A percentile compares a stretch with the other conserved stretches of the same genome.
Conservation (phyloP, 495 filamentous ascomycete species). For the Margaritispora aquatica region DNA sequence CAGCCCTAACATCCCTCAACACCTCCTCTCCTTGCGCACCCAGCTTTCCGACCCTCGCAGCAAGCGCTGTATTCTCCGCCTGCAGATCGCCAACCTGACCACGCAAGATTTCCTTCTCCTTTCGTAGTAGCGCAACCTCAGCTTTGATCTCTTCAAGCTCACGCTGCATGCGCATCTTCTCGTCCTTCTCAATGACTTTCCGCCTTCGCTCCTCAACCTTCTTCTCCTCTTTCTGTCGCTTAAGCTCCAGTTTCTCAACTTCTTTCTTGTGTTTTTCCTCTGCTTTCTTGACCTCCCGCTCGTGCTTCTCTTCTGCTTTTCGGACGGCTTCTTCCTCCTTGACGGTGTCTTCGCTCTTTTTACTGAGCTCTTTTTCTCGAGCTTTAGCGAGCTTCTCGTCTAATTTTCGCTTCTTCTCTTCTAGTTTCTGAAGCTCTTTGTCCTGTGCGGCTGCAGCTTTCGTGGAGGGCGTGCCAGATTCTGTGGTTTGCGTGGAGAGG, state of each 20-base stretch:
- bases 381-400: conserved; percentile 59
- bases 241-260: conserved; percentile 55
- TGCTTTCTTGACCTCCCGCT: conserved; percentile 51
- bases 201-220: conserved; percentile 52
- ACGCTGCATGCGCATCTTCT: conserved; percentile 36
- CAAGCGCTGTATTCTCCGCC: conserved; percentile 55
- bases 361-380: conserved; percentile 37
- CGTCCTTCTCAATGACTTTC: conserved; percentile 49
- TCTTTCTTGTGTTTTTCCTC: conserved; percentile 60
- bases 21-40: conserved; percentile 27
- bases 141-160: conserved; percentile 47
- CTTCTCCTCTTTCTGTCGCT: conserved; percentile 51
- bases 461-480: neutral
- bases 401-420: conserved; percentile 60
- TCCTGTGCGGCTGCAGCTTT: conserved; percentile 17
- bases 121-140: conserved; percentile 48
- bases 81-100: conserved; percentile 60
- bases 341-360: conserved; percentile 31
- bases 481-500: conserved; percentile 17
- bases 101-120: conserved; percentile 55
- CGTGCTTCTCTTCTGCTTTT: conserved; percentile 54
- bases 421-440: conserved; percentile 56
- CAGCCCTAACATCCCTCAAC: conserved; percentile 27
- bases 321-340: conserved; percentile 41
- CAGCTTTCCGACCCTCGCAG: conserved; percentile 41